Evolutionary conservation across 306 rosid genomes (phyloP), one percentile per base, ranked within the genome.

Genomic region (Quercus ilex): DNA sequence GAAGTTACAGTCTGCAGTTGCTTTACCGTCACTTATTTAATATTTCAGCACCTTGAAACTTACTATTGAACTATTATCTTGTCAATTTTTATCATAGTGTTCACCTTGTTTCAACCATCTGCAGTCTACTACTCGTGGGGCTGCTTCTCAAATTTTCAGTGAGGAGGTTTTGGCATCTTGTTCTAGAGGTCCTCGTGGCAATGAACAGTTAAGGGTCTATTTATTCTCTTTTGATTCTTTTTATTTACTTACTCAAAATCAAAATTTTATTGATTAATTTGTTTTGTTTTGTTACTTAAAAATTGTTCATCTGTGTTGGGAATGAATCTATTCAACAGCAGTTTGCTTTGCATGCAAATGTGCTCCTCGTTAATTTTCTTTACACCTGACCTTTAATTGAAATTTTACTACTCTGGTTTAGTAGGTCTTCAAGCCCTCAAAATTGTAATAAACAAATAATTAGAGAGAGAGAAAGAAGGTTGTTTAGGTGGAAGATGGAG

Each of bases 121-220:
- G 85, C 88, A 88, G 92, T 86, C 94, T 55, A 80, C 88, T 75
- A 79, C 92, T 63, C 91, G 94, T 3, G 68, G 82, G 77, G 81
- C 86, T 75, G 85, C 92, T 69, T 85, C 97, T 58, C 87, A 85
- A 69, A 89, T 92, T 68, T 81, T 93, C 73, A 83, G 89, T 23
- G 92, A 90, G 81, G 99, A 91, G 87, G 79, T 90, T 71, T 83
- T 95, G 73, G 89, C 96, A 75, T 90, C 92, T 31, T 95, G 96
- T 85, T 78, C 91, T 71, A 78, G 88, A 0, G 95, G 95, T 7
- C 97, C 97, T 15, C 97, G 93, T 67, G 95, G 97, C 78, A 91
- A 91, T 87, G 88, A 95, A 91, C 92, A 95, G 97, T 92, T 85
- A 84, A 80, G 87, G 17, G 41, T 84, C 53, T 76, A 64, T 14